A percentile compares a stretch with the other conserved stretches of the same genome.
phyloP scores from a whole-genome alignment of 352 stramenopile species.

The Pythium folliculosum region DNA sequence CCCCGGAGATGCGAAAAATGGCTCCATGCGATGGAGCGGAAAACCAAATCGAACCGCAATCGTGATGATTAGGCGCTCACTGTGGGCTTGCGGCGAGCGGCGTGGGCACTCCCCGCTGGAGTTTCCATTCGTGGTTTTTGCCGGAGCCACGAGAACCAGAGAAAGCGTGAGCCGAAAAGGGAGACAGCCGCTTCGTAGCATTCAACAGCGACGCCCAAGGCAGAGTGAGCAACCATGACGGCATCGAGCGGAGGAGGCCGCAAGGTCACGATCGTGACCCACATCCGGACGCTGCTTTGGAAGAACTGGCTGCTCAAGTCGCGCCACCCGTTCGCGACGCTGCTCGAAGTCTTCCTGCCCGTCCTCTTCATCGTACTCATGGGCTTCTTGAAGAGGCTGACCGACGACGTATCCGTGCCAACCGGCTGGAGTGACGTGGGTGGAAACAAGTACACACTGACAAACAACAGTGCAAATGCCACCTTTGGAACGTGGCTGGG shows the following conservation, averaged over 20 bases:
- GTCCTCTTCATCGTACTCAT: slow-evolving; percentile 73
- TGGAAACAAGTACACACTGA: slow-evolving; percentile 27
- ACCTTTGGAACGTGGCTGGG: slow-evolving; percentile 29
- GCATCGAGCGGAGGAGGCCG: not conserved
- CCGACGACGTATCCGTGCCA: slow-evolving; percentile 54
- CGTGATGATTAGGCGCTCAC: too few species aligned
- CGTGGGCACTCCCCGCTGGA: too few species aligned
- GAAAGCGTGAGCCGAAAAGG: not conserved
- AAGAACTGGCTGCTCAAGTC: slow-evolving; percentile 82
- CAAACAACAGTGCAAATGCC: slow-evolving; percentile 56
- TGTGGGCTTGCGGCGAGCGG: too few species aligned
- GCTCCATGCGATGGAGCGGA: too few species aligned
- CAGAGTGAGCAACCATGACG: not conserved
- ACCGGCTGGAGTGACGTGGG: slow-evolving; percentile 53
- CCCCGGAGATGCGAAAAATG: too few species aligned
- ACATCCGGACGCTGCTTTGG: slow-evolving; percentile 59
- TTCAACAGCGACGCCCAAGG: not conserved
- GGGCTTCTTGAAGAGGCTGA: slow-evolving; percentile 50
- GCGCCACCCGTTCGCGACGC: slow-evolving; percentile 52
- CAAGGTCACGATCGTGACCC: slow-evolving; percentile 12
- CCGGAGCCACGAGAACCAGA: too few species aligned
- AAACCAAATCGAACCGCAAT: too few species aligned
- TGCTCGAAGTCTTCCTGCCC: slow-evolving; percentile 58
- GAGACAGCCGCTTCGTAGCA: not conserved
- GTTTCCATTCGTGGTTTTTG: too few species aligned